These are phyloP conservation scores for Trichosporon faecale DNA, from an alignment of 1,284 basidiomycete species.

Conservation along the genomic window DNA sequence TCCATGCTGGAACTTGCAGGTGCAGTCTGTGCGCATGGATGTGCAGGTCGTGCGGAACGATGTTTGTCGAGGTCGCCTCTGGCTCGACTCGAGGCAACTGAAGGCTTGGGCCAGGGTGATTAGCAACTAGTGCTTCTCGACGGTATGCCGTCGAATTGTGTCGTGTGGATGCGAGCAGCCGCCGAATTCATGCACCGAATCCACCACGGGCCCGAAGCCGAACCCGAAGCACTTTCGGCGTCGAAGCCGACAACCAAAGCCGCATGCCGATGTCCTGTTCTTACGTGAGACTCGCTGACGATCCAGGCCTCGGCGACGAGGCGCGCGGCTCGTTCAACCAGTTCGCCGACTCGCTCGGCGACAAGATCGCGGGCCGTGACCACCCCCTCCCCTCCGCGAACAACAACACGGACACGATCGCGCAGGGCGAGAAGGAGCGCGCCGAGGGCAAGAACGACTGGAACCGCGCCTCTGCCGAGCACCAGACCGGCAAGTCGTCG, in stretches of 20 bases:
- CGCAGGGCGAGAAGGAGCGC: background rate
- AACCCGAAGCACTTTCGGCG: background rate
- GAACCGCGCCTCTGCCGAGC: background rate
- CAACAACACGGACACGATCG: background rate
- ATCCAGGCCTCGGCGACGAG: background rate
- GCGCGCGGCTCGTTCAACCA: slow-evolving; percentile 8
- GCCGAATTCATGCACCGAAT: background rate
- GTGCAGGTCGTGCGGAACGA: background rate
- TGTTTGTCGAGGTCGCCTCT: background rate
- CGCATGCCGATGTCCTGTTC: background rate
- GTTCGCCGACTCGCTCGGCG: slow-evolving; percentile 7
- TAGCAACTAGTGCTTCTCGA: background rate
- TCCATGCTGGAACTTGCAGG: too few relatives aligned
- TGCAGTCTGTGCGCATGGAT: background rate
- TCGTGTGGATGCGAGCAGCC: background rate
- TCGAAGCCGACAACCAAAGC: background rate
- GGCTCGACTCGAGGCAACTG: background rate
- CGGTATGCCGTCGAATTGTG: too few relatives aligned
- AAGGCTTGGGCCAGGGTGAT: background rate
- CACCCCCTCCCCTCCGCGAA: background rate
- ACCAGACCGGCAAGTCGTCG: background rate
- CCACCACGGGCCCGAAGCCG: background rate
- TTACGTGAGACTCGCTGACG: background rate
- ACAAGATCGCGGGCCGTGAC: background rate
- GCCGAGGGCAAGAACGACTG: background rate